Evolutionary conservation across 768 basidiomycete genomes (phyloP).

Genomic region (Fibroporia radiculosa): DNA sequence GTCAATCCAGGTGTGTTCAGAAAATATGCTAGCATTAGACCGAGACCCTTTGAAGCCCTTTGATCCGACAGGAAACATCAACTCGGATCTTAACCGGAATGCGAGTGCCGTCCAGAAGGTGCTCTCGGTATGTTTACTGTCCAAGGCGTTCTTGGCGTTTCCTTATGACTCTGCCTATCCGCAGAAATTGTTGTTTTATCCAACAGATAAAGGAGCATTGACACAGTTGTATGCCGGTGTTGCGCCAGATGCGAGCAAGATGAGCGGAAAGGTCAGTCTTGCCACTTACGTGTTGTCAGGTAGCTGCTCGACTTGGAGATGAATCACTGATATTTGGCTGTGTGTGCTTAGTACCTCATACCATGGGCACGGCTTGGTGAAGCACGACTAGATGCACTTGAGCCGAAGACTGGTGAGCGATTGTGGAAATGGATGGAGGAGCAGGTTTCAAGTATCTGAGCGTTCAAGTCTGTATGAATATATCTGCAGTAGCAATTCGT

Average conservation of each 20-base stretch:
- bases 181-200: conserved; percentile 18
- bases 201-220: conserved; percentile 18
- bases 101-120: conserved; percentile 8
- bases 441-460: too few relatives aligned
- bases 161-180: conserved; percentile 16
- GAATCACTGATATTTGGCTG: neutral
- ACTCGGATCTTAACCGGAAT: conserved; percentile 12
- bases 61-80: conserved; percentile 6
- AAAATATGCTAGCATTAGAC: too few relatives aligned
- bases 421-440: neutral
- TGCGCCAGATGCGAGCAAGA: conserved; percentile 25
- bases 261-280: conserved; percentile 31
- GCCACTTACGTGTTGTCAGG: too few relatives aligned
- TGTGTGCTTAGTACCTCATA: conserved; percentile 4
- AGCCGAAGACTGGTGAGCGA: too few relatives aligned
- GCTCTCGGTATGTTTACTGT: conserved; percentile 16
- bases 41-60: neutral
- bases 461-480: too few relatives aligned
- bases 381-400: neutral
- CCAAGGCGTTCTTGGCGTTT: too few relatives aligned
- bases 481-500: too few relatives aligned
- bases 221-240: conserved; percentile 25
- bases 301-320: conserved; percentile 12
- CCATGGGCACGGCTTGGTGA: conserved; percentile 1
- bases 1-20: conserved; percentile 28